Conservation (phyloP, 75 land plant genomes). For the Sequoiadendron giganteum region DNA sequence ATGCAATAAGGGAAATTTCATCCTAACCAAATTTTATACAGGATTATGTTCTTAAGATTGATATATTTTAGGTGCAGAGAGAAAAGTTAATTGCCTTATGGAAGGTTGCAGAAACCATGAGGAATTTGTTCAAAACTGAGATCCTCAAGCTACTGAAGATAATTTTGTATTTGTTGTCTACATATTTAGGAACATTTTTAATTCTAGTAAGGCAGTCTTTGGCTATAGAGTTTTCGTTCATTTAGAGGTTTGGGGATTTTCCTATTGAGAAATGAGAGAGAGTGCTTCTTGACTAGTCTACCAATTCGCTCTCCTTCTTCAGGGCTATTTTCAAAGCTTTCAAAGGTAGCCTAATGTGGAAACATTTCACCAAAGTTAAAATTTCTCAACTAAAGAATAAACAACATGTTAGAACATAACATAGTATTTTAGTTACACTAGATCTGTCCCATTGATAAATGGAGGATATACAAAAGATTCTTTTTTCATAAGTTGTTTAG, state of each 20-base stretch:
- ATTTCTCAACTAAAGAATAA: no score
- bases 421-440: background rate
- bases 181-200: constrained; percentile 12
- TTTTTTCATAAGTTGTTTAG: background rate
- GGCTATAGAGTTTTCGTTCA: background rate
- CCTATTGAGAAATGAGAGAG: constrained; percentile 10
- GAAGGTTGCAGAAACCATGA: constrained; percentile 6
- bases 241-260: constrained; percentile 6
- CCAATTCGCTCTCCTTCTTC: background rate
- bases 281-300: constrained; percentile 16
- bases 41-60: background rate
- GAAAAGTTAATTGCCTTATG: background rate
- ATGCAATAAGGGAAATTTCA: no score
- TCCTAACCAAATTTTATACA: no score
- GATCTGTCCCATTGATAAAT: background rate
- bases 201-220: constrained; percentile 1
- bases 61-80: background rate
- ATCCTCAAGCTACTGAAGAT: background rate
- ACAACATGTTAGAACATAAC: no score
- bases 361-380: constrained; percentile 12
- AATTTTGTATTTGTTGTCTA: constrained; percentile 17
- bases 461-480: background rate
- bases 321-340: constrained; percentile 7
- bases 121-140: background rate
- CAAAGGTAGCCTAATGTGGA: constrained; percentile 11